Evolutionary conservation across 2,329 filamentous ascomycete species (phyloP), one percentile per base, ranked within the genome.

Genomic region (Claviceps pazoutovae): DNA sequence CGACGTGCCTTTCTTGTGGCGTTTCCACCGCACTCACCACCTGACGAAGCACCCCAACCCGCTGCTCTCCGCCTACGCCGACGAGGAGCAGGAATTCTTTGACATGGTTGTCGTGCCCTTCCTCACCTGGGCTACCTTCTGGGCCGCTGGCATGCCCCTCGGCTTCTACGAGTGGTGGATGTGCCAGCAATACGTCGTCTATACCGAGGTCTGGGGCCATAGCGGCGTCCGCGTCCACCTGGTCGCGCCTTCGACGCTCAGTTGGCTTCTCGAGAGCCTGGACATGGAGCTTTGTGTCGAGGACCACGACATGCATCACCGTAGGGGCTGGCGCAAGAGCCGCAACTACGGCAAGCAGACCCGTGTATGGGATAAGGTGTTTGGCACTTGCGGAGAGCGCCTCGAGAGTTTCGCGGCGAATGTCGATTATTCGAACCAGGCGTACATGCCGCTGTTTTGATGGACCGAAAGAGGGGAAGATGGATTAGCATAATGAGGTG

Each of bases 121-220:
- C 6, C 56, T 70, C 44, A 65, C 68, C 2, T 71, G 64, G 53
- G 59, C 59, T 37, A 64, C 57, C 4, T 53, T 71, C 21, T 63
- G 61, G 42, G 11, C 48, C 14, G 13, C 59, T 50, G 68, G 68
- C 4, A 45, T 71, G 8, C 69, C 69, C 0, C 68, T 72, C 64
- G 68, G 67, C 8, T 73, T 73, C 56, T 71, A 72, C 50, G 69
- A 71, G 46, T 72, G 68, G 65, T 72, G 69, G 69, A 57, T 72
- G 30, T 72, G 69, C 56, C 66, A 71, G 50, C 61, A 68, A 51
- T 73, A 71, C 51, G 61, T 72, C 17, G 63, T 69, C 13, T 72
- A 63, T 56, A 58, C 65, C 17, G 68, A 70, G 54, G 52, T 70
- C 11, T 61, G 61, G 30, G 68, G 68, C 14, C 68, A 71, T 53